A percentile compares a stretch with the other conserved stretches of the same genome.
phyloP scores from a whole-genome alignment of 805 yeast genomes.

The Phaffomyces antillensis region DNA sequence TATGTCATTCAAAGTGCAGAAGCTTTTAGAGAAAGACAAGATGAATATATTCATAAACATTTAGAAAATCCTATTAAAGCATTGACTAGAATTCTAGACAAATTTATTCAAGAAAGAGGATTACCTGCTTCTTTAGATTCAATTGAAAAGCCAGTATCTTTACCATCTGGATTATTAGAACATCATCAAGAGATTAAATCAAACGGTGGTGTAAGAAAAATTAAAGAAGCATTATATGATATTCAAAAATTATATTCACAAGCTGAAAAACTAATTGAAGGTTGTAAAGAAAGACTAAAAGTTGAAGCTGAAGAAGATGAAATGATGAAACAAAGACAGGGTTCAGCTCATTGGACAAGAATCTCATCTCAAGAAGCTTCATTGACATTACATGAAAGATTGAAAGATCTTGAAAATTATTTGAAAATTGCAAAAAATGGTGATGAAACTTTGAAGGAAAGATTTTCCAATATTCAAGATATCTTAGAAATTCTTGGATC shows the following conservation, averaged over 20 bases:
- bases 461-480: conserved; percentile 42
- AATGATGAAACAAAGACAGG: conserved; percentile 41
- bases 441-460: conserved; percentile 44
- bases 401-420: conserved; percentile 40
- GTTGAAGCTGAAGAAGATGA: conserved; percentile 53
- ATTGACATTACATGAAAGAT: conserved; percentile 29
- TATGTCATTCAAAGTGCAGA: conserved; percentile 56
- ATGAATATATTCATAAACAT: conserved; percentile 40
- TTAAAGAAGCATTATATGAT: conserved; percentile 38
- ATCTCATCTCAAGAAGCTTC: conserved; percentile 39
- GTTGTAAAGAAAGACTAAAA: conserved; percentile 38
- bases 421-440: conserved; percentile 53
- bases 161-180: conserved; percentile 52
- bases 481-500: conserved; percentile 37
- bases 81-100: conserved; percentile 37
- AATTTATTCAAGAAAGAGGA: conserved; percentile 39
- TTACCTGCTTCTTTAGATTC: conserved; percentile 60
- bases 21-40: conserved; percentile 62
- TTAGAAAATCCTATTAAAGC: conserved; percentile 41
- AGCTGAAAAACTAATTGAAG: conserved; percentile 35
- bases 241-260: conserved; percentile 36
- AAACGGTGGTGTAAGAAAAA: conserved; percentile 42
- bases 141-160: conserved; percentile 41
- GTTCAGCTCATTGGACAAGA: conserved; percentile 49
- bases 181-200: conserved; percentile 48